Percentiles rank a stretch among this genome's conserved stretches.
Conservation (phyloP, 2,329 filamentous ascomycete genomes). For the Botrytis squamosa region DNA sequence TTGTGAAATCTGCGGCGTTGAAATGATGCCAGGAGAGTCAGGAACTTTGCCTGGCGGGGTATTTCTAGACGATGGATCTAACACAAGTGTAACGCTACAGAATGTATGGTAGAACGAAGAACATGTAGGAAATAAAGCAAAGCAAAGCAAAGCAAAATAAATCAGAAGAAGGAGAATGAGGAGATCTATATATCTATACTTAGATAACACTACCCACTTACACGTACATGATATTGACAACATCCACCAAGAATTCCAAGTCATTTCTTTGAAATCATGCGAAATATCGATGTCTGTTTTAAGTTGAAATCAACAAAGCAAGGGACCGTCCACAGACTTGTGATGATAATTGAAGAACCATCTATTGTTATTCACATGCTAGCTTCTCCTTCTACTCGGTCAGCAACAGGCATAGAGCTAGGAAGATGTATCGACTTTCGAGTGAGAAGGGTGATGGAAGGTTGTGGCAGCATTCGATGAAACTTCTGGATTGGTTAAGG, state of each 20-base stretch:
- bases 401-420: not conserved
- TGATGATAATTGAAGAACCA: not conserved
- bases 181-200: conserved; percentile 3
- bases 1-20: not conserved
- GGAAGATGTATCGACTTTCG: not conserved
- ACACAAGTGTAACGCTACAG: not conserved
- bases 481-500: not conserved
- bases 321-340: not conserved
- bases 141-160: too few relatives aligned
- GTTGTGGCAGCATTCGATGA: not conserved
- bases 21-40: not conserved
- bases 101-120: not conserved
- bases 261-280: not conserved
- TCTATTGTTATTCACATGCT: not conserved
- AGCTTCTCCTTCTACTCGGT: not conserved
- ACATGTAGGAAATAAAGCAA: not conserved
- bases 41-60: not conserved
- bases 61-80: conserved; percentile 8
- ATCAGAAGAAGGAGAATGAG: not conserved
- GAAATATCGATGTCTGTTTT: not conserved
- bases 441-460: not conserved
- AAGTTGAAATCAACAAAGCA: not conserved
- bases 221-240: not conserved
- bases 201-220: not conserved
- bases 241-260: not conserved